phyloP scores from a whole-genome alignment of 2,329 filamentous ascomycete genomes.

The Sporothrix variecibatus region DNA sequence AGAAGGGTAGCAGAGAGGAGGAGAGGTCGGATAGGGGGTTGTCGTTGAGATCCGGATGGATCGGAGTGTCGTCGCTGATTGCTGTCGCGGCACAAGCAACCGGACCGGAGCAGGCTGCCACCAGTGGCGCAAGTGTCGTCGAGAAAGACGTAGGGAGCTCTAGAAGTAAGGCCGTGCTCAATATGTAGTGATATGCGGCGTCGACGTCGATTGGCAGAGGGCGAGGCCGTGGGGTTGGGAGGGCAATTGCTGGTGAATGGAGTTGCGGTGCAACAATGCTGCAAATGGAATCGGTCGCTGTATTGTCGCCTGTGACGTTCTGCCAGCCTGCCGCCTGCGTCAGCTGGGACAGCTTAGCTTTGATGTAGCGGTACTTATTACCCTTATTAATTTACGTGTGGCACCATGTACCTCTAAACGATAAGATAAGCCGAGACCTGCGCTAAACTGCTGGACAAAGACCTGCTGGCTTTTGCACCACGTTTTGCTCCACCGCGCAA shows the following conservation, averaged over 20 bases:
- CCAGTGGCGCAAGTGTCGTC: not conserved
- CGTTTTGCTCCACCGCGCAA: slow-evolving; percentile 19
- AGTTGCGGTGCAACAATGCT: not conserved
- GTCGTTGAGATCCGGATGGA: not conserved
- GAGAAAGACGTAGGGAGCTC: not conserved
- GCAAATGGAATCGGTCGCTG: slow-evolving; percentile 15
- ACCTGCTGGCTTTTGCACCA: slow-evolving; percentile 19
- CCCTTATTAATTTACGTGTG: not conserved
- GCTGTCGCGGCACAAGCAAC: slow-evolving; percentile 13
- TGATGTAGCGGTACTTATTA: not conserved
- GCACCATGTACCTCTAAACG: slow-evolving; percentile 5
- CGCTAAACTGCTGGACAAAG: slow-evolving; percentile 22
- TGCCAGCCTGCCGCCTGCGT: slow-evolving; percentile 23
- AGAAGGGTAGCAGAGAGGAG: not conserved
- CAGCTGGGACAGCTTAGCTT: slow-evolving; percentile 21
- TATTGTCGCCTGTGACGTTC: slow-evolving; percentile 24
- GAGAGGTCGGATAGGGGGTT: not conserved
- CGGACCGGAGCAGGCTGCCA: slow-evolving; percentile 9
- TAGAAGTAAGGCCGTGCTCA: no score
- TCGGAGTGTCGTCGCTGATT: not conserved
- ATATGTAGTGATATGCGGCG: not conserved
- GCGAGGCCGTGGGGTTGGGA: not conserved
- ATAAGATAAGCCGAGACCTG: slow-evolving; percentile 27
- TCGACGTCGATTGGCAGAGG: not conserved
- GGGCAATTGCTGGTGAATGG: not conserved